Base-by-base conservation (phyloP, 345 rosid genomes). In the Sisymbrium altissimum region DNA sequence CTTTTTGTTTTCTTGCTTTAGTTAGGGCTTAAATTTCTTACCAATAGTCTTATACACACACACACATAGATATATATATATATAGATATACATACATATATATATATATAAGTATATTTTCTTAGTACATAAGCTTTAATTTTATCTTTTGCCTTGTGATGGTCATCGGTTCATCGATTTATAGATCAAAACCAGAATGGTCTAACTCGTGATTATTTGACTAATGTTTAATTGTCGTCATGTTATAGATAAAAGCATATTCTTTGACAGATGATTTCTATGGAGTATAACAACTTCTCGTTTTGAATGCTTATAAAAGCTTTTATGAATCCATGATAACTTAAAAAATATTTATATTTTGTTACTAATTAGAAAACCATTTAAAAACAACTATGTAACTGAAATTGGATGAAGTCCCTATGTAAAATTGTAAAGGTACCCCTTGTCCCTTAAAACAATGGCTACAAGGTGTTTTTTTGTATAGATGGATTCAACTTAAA, bases 1-100 rank as follows among this genome's bases (percentile, higher is more conserved):
- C 87, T 87, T 83, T 89, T 86, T 82, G 86, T 86, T 83, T 82
- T 79, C 33, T 82, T 72, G 78, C 85, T 87, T 74, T 84, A 83
- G 85, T 60, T 74, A 77, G 48, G 68, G 74, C 43, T 73, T 45
- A 56, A 46, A 59, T 36, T 38, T 65, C 25, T 38, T 55, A 64
- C 55, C 75, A 54, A 57, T 69, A 35, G 44, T 64, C 49, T 41
- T 62, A 52, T 9, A 54, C 21, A 25, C 27, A 45, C 17, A 35
- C 18, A 7, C 33, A 27, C 23, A 52, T 33, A 32, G 0, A 3
- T 29, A 30, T n/a, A n/a, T n/a, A n/a, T n/a, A n/a, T n/a, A n/a
- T n/a, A n/a, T n/a, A n/a, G n/a, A n/a, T n/a, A n/a, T n/a, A n/a
- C n/a, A n/a, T n/a, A n/a, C n/a, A n/a, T n/a, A n/a, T n/a, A n/a